These are phyloP conservation scores for Wickerhamiella cacticola DNA, from an alignment of 805 yeast genomes.

Conservation along the genomic window DNA sequence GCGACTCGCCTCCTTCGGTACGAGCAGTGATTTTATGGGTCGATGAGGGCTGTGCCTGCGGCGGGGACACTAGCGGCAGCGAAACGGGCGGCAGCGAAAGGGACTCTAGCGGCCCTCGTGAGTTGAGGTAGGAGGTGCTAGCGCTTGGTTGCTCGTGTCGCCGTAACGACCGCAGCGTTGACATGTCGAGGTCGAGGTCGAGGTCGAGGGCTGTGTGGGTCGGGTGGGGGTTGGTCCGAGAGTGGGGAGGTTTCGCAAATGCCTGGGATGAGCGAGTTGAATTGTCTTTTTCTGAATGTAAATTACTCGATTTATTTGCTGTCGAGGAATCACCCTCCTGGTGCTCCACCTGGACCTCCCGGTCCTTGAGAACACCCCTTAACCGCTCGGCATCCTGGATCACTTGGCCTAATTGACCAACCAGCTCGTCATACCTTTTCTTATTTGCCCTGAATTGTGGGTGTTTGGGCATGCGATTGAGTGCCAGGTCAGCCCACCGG, in stretches of 20 bases:
- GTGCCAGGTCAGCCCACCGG: slow-evolving; percentile 47
- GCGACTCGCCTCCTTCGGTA: slow-evolving; percentile 47
- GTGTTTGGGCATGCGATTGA: slow-evolving; percentile 37
- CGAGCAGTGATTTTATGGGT: slow-evolving; percentile 25
- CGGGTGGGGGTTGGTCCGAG: no score
- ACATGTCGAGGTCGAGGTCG: background rate
- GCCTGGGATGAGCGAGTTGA: no score
- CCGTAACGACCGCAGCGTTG: background rate
- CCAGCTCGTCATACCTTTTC: slow-evolving; percentile 12
- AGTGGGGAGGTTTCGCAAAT: no score
- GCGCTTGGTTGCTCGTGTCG: background rate
- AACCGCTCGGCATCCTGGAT: slow-evolving; percentile 24
- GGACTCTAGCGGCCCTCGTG: no score
- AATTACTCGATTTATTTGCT: no score
- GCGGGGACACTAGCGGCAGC: no score
- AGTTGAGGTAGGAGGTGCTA: no score
- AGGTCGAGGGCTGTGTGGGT: no score
- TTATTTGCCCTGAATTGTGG: slow-evolving; percentile 32
- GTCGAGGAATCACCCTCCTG: no score
- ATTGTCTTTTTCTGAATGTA: no score
- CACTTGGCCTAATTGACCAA: slow-evolving; percentile 20
- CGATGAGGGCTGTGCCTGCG: background rate
- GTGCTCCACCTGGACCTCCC: background rate
- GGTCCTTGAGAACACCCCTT: slow-evolving; percentile 16
- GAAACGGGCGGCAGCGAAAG: no score